phyloP scores from a whole-genome alignment of 768 basidiomycete genomes.

The Leccinum arenicola region DNA sequence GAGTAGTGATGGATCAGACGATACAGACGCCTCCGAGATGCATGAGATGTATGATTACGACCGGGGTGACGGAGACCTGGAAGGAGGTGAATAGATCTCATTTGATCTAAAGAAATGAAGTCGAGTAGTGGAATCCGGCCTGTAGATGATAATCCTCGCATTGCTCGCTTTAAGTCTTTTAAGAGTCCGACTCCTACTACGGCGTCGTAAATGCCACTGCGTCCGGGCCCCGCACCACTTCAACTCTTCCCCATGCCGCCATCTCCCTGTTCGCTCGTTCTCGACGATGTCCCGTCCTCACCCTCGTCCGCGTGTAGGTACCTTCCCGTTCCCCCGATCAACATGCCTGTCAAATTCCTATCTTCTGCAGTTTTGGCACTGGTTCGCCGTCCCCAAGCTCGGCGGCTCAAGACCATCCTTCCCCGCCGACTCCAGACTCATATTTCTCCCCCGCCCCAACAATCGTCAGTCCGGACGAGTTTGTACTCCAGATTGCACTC shows the following conservation, averaged over 20 bases:
- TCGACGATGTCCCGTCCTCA: conserved; percentile 12
- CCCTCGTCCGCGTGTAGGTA: conserved; percentile 28
- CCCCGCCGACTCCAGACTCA: conserved; percentile 21
- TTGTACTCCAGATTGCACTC: conserved; percentile 5
- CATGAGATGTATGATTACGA: too few relatives aligned
- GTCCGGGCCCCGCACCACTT: neutral
- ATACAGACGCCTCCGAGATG: too few relatives aligned
- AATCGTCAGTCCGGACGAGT: conserved; percentile 16
- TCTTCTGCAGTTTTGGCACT: conserved; percentile 1
- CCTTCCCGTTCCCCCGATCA: neutral
- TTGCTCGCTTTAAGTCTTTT: too few relatives aligned
- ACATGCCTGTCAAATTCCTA: neutral
- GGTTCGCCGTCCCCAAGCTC: conserved; percentile 18
- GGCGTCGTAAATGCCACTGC: too few relatives aligned
- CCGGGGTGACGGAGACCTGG: too few relatives aligned
- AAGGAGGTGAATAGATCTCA: too few relatives aligned
- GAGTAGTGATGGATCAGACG: too few relatives aligned
- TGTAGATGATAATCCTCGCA: too few relatives aligned
- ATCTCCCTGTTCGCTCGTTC: neutral
- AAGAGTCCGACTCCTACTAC: too few relatives aligned
- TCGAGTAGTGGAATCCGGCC: too few relatives aligned
- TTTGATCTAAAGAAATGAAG: too few relatives aligned
- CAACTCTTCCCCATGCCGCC: conserved; percentile 4
- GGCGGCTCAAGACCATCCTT: conserved; percentile 8
- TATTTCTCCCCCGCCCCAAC: conserved; percentile 5